Base-by-base conservation (phyloP, 495 filamentous ascomycete genomes). In the Venustampulla echinocandica region DNA sequence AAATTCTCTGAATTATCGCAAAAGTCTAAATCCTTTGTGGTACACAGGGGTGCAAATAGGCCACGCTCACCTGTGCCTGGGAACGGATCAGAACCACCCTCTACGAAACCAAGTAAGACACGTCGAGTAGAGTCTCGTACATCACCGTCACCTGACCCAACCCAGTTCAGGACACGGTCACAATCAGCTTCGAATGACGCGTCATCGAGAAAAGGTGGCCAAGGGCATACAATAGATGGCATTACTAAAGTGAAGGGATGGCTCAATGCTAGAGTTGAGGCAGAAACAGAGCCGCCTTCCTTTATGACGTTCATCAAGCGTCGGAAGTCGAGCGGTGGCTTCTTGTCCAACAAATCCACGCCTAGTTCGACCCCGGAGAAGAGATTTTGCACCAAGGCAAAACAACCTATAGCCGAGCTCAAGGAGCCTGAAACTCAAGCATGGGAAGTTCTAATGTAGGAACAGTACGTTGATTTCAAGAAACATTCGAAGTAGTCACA, bases 381-480 rank as follows among this genome's bases (percentile, higher is more conserved):
- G 33, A 47, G 50, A 39, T 36, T 42, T 41, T 47, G 50, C 14
- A 49, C 25, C 13, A 47, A 44, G 38, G 13, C 19, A 9, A 18
- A 13, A 1, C 20, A 20, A 14, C 6, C 22, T n/a, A n/a, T n/a
- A n/a, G n/a, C n/a, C n/a, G n/a, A n/a, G n/a, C n/a, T n/a, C n/a
- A n/a, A n/a, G 2, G 49, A 52, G 41, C 49, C 49, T 28, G 34
- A 46, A n/a, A 52, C 49, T 4, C 49, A 52, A 28, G 35, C 28
- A 17, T 52, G 49, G 49, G 39, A 22, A 23, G 10, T 10, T 10
- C 36, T 7, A 47, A n/a, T n/a, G n/a, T n/a, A n/a, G n/a, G n/a
- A n/a, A n/a, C n/a, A n/a, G n/a, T n/a, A n/a, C n/a, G n/a, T n/a
- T n/a, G n/a, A n/a, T n/a, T n/a, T n/a, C n/a, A n/a, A n/a, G n/a